These are phyloP conservation scores for Euptelea pleiosperma DNA, from an alignment of 164 flowering plant species.

Conservation along the genomic window DNA sequence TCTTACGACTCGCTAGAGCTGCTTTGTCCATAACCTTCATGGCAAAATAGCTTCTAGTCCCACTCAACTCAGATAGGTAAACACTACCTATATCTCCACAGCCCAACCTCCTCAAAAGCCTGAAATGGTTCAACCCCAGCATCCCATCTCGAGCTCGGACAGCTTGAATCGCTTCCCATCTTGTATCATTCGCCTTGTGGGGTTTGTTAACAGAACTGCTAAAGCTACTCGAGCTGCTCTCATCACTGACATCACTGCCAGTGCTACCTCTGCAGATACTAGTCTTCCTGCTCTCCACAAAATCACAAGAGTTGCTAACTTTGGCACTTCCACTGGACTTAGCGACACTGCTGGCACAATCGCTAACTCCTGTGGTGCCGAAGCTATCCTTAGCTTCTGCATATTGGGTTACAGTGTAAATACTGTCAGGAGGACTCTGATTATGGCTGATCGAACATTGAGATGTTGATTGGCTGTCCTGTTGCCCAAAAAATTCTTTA, in stretches of 20 bases:
- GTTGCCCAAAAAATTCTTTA: constrained; percentile 20
- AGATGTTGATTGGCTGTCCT: constrained; percentile 16
- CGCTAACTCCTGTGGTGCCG: constrained; percentile 56
- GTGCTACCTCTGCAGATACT: constrained; percentile 67
- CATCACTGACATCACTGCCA: constrained; percentile 78
- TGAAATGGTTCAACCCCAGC: constrained; percentile 60
- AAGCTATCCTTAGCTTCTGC: constrained; percentile 68
- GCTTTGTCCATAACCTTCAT: constrained; percentile 90
- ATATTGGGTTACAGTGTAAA: constrained; percentile 35
- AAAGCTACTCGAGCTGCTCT: constrained; percentile 69
- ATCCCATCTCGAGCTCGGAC: constrained; percentile 52
- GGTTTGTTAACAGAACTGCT: constrained; percentile 63
- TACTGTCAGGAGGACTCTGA: constrained; percentile 53
- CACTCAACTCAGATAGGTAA: constrained; percentile 64
- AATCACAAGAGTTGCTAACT: constrained; percentile 41
- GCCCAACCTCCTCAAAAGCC: constrained; percentile 58
- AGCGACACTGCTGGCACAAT: constrained; percentile 37
- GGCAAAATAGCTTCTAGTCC: constrained; percentile 59
- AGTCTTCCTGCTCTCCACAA: constrained; percentile 53
- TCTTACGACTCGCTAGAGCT: constrained; percentile 60
- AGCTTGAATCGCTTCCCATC: constrained; percentile 80
- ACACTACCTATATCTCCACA: constrained; percentile 89
- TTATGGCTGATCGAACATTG: constrained; percentile 23
- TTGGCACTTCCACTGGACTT: constrained; percentile 48
- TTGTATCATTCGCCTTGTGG: constrained; percentile 64